A percentile compares a stretch with the other conserved stretches of the same genome.
phyloP scores from a whole-genome alignment of 805 yeast genomes.

The baker's yeast (Saccharomyces cerevisiae) region DNA sequence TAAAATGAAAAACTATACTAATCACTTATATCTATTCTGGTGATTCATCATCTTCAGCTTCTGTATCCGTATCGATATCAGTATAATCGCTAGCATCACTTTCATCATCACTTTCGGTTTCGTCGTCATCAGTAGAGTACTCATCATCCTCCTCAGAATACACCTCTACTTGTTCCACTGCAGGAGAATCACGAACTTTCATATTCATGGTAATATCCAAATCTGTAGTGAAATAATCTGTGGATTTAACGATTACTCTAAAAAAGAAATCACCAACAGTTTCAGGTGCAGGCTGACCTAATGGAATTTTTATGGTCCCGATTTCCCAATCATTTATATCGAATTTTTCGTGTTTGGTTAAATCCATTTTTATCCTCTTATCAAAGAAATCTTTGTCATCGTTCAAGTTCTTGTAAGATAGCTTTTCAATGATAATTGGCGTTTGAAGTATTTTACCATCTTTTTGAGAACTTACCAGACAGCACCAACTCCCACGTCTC shows the following conservation, averaged over 20 bases:
- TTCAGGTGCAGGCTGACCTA: conserved; percentile 72
- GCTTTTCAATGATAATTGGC: conserved; percentile 33
- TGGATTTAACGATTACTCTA: conserved; percentile 60
- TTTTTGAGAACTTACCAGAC: conserved; percentile 59
- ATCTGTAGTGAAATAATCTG: conserved; percentile 78
- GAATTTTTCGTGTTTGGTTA: conserved; percentile 31
- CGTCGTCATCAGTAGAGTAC: conserved; percentile 36
- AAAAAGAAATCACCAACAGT: conserved; percentile 57
- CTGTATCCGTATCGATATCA: conserved; percentile 32
- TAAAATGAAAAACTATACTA: conserved; percentile 1
- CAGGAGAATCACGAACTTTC: conserved; percentile 57
- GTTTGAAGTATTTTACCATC: conserved; percentile 75
- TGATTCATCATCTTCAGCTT: conserved; percentile 23
- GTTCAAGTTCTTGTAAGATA: conserved; percentile 24
- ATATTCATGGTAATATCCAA: conserved; percentile 60
- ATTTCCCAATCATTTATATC: conserved; percentile 37
- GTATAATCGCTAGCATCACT: conserved; percentile 41
- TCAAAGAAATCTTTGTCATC: conserved; percentile 17
- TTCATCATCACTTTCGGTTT: conserved; percentile 40
- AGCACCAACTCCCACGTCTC: conserved; percentile 51
- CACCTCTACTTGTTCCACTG: conserved; percentile 34
- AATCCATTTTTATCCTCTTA: conserved; percentile 22
- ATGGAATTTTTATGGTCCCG: conserved; percentile 68
- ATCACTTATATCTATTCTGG: neutral
- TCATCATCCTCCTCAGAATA: conserved; percentile 62